A percentile compares a stretch with the other conserved stretches of the same genome.
Evolutionary conservation across 1,139 yeast species (phyloP).

Genomic region (Pichia sp.): DNA sequence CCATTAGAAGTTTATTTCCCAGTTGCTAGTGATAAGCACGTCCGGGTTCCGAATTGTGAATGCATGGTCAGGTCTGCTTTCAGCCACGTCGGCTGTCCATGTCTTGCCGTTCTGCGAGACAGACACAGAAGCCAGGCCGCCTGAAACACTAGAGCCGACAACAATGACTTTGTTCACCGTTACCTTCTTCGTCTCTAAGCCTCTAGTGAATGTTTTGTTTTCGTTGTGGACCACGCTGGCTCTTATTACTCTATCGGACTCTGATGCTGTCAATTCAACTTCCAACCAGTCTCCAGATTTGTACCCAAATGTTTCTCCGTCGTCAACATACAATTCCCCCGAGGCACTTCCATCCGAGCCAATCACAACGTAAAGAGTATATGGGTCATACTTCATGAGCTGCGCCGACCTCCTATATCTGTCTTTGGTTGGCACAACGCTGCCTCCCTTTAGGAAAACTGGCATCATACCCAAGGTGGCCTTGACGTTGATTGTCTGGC

Average conservation of each 20-base stretch:
- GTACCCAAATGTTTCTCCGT: slow-evolving; percentile 70
- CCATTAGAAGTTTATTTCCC: slow-evolving; percentile 37
- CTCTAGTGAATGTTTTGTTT: slow-evolving; percentile 27
- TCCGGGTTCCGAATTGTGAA: slow-evolving; percentile 50
- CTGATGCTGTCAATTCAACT: slow-evolving; percentile 36
- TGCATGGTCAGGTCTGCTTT: slow-evolving; percentile 21
- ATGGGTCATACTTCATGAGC: slow-evolving; percentile 79
- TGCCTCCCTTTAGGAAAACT: slow-evolving; percentile 72
- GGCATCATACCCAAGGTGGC: slow-evolving; percentile 68
- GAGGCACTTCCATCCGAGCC: slow-evolving; percentile 43
- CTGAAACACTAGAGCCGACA: slow-evolving; percentile 34
- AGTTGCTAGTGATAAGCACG: slow-evolving; percentile 44
- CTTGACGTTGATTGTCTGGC: slow-evolving; percentile 39
- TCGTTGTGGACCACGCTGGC: slow-evolving; percentile 24
- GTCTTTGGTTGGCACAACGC: slow-evolving; percentile 61
- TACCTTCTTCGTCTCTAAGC: slow-evolving; percentile 29
- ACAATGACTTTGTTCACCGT: slow-evolving; percentile 59
- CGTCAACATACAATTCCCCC: slow-evolving; percentile 68
- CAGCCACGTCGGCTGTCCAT: slow-evolving; percentile 36
- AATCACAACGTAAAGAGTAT: slow-evolving; percentile 66
- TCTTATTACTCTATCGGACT: slow-evolving; percentile 26
- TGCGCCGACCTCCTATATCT: slow-evolving; percentile 76
- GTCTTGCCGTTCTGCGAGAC: slow-evolving; percentile 36
- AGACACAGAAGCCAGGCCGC: neutral
- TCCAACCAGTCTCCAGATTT: slow-evolving; percentile 44